Evolutionary conservation across 2,329 filamentous ascomycete genomes (phyloP).

Genomic region (Lasiodiplodia sp.): DNA sequence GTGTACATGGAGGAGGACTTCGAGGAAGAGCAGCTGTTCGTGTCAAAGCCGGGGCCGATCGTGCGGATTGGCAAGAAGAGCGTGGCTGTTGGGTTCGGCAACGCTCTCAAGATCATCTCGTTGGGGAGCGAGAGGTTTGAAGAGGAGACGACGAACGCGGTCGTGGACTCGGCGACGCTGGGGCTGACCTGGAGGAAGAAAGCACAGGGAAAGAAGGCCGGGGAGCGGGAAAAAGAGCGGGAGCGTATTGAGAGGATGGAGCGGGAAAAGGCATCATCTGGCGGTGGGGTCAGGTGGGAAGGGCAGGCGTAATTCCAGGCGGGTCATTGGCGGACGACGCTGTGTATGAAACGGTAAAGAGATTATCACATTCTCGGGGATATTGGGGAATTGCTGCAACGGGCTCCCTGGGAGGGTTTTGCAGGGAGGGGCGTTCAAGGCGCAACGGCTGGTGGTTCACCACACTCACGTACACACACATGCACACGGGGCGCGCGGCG

Average conservation of each 20-base stretch:
- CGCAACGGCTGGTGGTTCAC: constrained; percentile 14
- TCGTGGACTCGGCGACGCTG: constrained; percentile 21
- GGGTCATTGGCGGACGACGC: background rate
- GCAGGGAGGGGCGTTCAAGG: constrained; percentile 9
- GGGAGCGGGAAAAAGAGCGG: constrained; percentile 16
- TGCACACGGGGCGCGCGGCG: constrained; percentile 1
- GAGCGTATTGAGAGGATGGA: constrained; percentile 11
- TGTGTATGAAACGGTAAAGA: constrained; percentile 10
- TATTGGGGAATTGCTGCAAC: background rate
- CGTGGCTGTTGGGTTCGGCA: constrained; percentile 75
- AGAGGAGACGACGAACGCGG: constrained; percentile 32
- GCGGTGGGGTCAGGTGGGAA: constrained; percentile 17
- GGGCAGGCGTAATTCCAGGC: background rate
- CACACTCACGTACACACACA: constrained; percentile 4
- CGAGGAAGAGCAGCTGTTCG: constrained; percentile 66
- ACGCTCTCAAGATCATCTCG: constrained; percentile 74
- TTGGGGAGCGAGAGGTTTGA: constrained; percentile 72
- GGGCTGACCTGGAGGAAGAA: constrained; percentile 27
- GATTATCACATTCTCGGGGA: background rate
- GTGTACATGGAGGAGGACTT: constrained; percentile 49
- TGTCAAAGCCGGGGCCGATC: constrained; percentile 71
- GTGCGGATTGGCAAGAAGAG: constrained; percentile 68
- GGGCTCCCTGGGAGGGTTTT: background rate
- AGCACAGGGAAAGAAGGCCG: constrained; percentile 25
- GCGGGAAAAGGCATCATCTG: constrained; percentile 18